phyloP scores from a whole-genome alignment of 805 yeast species.

The Pichia manshurica region DNA sequence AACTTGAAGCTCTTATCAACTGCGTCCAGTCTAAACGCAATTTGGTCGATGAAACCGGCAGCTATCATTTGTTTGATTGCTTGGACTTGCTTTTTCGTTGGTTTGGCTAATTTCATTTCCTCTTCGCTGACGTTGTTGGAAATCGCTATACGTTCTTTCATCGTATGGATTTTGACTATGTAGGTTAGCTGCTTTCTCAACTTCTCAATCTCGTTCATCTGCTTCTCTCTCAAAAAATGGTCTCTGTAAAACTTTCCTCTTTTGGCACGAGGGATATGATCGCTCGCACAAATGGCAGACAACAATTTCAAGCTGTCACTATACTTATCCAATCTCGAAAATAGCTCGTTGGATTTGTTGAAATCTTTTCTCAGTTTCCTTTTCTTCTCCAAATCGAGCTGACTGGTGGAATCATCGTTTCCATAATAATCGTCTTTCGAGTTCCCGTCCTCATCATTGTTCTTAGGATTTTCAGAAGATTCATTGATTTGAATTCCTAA shows the following conservation, averaged over 20 bases:
- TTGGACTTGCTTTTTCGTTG: constrained; percentile 60
- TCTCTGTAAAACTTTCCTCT: constrained; percentile 42
- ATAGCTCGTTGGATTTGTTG: constrained; percentile 51
- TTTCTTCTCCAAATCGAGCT: constrained; percentile 34
- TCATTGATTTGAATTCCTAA: constrained; percentile 43
- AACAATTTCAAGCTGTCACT: constrained; percentile 73
- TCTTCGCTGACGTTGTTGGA: constrained; percentile 32
- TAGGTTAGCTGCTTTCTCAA: constrained; percentile 73
- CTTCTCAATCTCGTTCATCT: constrained; percentile 80
- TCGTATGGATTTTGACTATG: constrained; percentile 63
- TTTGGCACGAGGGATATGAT: constrained; percentile 57
- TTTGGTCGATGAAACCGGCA: constrained; percentile 88
- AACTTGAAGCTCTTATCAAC: constrained; percentile 56
- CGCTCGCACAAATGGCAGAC: constrained; percentile 83
- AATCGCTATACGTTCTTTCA: constrained; percentile 54
- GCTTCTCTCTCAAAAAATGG: constrained; percentile 69
- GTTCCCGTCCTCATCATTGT: constrained; percentile 33
- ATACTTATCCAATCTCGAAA: constrained; percentile 60
- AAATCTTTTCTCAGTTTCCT: constrained; percentile 45
- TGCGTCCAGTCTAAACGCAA: constrained; percentile 78
- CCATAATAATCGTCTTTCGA: constrained; percentile 28
- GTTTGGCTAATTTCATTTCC: constrained; percentile 56
- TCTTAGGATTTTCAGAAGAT: constrained; percentile 18
- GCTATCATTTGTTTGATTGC: constrained; percentile 88
- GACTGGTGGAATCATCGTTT: constrained; percentile 16